Percentiles rank a stretch among this genome's conserved stretches.
Conservation (phyloP, 208 protist species). For the Leptomonas seymouri region DNA sequence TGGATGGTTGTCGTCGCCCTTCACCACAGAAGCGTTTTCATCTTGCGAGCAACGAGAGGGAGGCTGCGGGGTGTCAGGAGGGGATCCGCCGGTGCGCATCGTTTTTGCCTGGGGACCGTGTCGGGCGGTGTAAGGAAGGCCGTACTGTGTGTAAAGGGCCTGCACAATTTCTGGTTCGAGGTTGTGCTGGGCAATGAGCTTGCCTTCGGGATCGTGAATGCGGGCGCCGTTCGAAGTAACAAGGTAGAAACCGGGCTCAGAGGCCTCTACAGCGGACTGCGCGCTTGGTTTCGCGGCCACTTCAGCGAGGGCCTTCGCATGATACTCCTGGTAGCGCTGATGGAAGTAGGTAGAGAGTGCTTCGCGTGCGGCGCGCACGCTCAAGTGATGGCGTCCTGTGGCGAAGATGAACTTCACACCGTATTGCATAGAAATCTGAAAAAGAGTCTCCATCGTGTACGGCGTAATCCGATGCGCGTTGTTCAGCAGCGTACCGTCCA, state of each 20-base stretch:
- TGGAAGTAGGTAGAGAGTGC: conserved; percentile 38
- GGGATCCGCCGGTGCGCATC: conserved; percentile 3
- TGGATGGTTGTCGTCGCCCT: conserved; percentile 31
- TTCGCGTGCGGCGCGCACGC: conserved; percentile 24
- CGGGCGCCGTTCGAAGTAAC: conserved; percentile 73
- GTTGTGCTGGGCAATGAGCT: conserved; percentile 47
- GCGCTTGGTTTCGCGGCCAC: not conserved
- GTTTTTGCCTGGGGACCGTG: conserved; percentile 9
- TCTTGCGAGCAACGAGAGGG: conserved; percentile 11
- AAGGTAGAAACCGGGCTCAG: conserved; percentile 48
- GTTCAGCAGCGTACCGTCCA: conserved; percentile 71
- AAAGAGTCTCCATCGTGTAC: conserved; percentile 49
- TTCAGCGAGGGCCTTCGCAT: not conserved
- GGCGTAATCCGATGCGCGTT: conserved; percentile 32
- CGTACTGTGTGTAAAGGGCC: conserved; percentile 50
- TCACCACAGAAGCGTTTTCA: not conserved
- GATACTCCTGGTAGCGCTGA: conserved; percentile 10
- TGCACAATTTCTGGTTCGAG: conserved; percentile 51
- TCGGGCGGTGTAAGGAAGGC: conserved; percentile 33
- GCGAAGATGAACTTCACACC: conserved; percentile 56
- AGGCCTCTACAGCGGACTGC: not conserved
- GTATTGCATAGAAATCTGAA: conserved; percentile 35
- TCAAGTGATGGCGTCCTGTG: conserved; percentile 55
- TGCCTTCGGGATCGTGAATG: conserved; percentile 49
- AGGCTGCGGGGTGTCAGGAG: not conserved